These are phyloP conservation scores for Calocera viscosa DNA, from an alignment of 768 basidiomycete species.

Conservation along the genomic window DNA sequence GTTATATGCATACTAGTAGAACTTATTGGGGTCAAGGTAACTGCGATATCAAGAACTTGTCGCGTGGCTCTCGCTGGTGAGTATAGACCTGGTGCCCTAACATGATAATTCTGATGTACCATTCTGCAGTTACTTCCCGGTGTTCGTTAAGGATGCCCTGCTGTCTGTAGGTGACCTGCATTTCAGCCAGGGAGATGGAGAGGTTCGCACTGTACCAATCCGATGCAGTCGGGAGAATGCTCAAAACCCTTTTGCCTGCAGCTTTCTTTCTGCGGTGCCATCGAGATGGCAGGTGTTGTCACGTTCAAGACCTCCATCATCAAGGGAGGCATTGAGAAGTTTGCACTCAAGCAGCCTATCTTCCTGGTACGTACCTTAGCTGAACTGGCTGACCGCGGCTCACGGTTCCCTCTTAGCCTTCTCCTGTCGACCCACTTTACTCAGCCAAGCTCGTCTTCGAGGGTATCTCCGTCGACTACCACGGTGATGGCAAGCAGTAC, in stretches of 20 bases:
- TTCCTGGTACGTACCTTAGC: slow-evolving; percentile 43
- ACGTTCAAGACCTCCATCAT: slow-evolving; percentile 62
- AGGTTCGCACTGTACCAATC: slow-evolving; percentile 23
- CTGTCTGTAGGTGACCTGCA: slow-evolving; percentile 68
- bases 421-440: slow-evolving; percentile 62
- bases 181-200: slow-evolving; percentile 72
- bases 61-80: slow-evolving; percentile 18
- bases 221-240: not conserved
- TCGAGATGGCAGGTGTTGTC: slow-evolving; percentile 67
- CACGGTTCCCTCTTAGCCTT: slow-evolving; percentile 36
- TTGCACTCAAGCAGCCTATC: slow-evolving; percentile 60
- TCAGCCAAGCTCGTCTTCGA: slow-evolving; percentile 66
- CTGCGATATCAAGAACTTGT: slow-evolving; percentile 55
- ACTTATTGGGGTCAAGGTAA: not conserved
- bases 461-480: slow-evolving; percentile 59
- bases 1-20: not conserved
- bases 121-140: slow-evolving; percentile 55
- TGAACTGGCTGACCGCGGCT: not conserved
- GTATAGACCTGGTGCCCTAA: no score
- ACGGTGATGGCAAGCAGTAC: slow-evolving; percentile 66
- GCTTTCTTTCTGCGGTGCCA: slow-evolving; percentile 65
- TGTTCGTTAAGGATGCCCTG: slow-evolving; percentile 63
- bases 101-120: not conserved
- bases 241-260: slow-evolving; percentile 20
- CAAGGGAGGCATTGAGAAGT: slow-evolving; percentile 61